A percentile compares a stretch with the other conserved stretches of the same genome.
Conservation (phyloP, 176 grass and related monocot species). For the Thalia dealbata region DNA sequence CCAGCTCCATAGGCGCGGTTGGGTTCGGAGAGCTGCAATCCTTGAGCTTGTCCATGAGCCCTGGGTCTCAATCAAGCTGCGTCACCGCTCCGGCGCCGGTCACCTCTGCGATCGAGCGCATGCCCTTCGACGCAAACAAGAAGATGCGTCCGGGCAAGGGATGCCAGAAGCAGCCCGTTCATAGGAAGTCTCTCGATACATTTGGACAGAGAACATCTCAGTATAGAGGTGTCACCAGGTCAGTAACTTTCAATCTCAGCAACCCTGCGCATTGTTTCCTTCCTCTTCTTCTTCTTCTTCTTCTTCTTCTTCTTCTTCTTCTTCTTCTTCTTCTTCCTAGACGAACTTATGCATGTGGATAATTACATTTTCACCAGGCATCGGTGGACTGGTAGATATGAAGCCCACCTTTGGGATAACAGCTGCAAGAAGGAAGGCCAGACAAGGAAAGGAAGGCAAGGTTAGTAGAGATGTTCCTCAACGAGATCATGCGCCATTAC, state of each 20-base stretch:
- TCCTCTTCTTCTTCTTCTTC: slow-evolving; percentile 5
- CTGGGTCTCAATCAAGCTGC: slow-evolving; percentile 59
- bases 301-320: slow-evolving; percentile 5
- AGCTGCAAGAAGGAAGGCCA: slow-evolving; percentile 95
- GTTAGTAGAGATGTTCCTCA: slow-evolving; percentile 25
- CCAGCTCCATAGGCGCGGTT: slow-evolving; percentile 1
- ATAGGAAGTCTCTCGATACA: slow-evolving; percentile 93
- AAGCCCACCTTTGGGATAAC: slow-evolving; percentile 98
- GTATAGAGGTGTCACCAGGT: slow-evolving; percentile 97
- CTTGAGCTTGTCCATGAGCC: slow-evolving; percentile 84
- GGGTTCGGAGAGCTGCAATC: slow-evolving; percentile 43
- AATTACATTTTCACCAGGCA: slow-evolving; percentile 41
- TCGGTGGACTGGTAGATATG: slow-evolving; percentile 97
- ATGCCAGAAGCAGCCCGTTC: slow-evolving; percentile 60
- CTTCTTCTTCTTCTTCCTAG: slow-evolving; percentile 6
- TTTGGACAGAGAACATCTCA: slow-evolving; percentile 95
- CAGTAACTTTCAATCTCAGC: slow-evolving; percentile 15
- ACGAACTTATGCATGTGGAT: too few relatives aligned
- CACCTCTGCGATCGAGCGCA: slow-evolving; percentile 17
- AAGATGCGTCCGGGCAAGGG: slow-evolving; percentile 61
- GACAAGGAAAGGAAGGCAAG: slow-evolving; percentile 95
- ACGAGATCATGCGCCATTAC: too few relatives aligned
- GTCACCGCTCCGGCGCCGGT: slow-evolving; percentile 42
- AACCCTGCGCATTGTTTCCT: too few relatives aligned
- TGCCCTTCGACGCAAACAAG: slow-evolving; percentile 28